Evolutionary conservation across 2,329 filamentous ascomycete species (phyloP).

Genomic region (Phoma sp.): DNA sequence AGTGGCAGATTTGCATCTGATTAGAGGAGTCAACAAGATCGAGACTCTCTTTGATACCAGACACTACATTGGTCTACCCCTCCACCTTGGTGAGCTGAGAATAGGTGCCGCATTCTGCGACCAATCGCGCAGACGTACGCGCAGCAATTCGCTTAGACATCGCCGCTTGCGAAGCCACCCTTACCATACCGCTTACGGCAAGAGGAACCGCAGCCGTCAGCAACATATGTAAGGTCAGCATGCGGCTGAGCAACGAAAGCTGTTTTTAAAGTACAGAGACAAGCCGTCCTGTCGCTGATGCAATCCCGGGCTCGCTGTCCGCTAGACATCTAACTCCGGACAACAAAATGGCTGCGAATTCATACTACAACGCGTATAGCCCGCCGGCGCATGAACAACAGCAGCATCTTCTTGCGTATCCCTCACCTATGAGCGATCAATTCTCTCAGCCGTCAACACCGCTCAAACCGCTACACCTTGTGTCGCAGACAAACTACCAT

Average conservation of each 20-base stretch:
- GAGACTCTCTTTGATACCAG: too few species aligned
- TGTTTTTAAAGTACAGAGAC: background rate
- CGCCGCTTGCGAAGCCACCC: constrained; percentile 15
- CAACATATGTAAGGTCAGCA: background rate
- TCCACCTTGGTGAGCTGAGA: too few species aligned
- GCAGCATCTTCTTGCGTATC: constrained; percentile 23
- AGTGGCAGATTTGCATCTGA: too few species aligned
- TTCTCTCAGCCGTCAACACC: constrained; percentile 19
- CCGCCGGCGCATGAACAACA: constrained; percentile 12
- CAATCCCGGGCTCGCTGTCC: background rate
- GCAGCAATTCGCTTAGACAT: background rate
- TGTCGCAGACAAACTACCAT: constrained; percentile 10
- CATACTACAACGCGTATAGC: constrained; percentile 21
- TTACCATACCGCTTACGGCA: constrained; percentile 16
- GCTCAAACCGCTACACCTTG: constrained; percentile 25
- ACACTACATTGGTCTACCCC: too few species aligned
- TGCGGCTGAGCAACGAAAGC: constrained; percentile 7
- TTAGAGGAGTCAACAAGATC: too few species aligned
- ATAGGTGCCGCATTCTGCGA: background rate
- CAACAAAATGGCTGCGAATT: constrained; percentile 21
- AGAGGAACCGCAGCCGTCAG: constrained; percentile 15
- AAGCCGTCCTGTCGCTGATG: too few species aligned
- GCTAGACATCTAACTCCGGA: background rate
- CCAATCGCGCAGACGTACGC: background rate
- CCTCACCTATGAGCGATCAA: constrained; percentile 13